Evolutionary conservation across 768 basidiomycete genomes (phyloP).

Genomic region (Chalciporus chontae): DNA sequence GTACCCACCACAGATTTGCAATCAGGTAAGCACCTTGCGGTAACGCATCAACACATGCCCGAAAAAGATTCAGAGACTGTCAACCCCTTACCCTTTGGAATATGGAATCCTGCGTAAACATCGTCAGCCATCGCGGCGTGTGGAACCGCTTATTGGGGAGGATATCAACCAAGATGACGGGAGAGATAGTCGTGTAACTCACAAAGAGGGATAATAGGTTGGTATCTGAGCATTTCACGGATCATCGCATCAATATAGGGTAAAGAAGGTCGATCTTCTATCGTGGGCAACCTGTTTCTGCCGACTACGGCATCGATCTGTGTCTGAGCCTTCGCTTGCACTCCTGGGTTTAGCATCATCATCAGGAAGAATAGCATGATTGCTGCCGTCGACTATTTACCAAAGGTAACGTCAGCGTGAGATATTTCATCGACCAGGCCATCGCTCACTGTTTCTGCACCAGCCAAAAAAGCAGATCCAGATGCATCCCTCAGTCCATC

Average conservation of each 20-base stretch:
- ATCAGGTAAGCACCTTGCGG: no score
- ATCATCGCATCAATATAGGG: conserved; percentile 9
- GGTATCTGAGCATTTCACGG: conserved; percentile 2
- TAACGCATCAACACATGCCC: not conserved
- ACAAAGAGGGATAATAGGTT: not conserved
- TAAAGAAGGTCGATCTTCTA: conserved; percentile 8
- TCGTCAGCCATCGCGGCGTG: conserved; percentile 34
- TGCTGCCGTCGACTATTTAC: not conserved
- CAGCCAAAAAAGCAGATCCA: not conserved
- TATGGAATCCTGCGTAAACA: conserved; percentile 40
- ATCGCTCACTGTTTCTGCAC: conserved; percentile 1
- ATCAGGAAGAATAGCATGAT: conserved; percentile 6
- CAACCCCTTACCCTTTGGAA: conserved; percentile 34
- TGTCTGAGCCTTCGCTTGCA: conserved; percentile 8
- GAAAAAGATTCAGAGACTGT: not conserved
- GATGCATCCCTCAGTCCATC: not conserved
- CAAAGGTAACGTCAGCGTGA: not conserved
- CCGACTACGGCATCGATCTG: conserved; percentile 10
- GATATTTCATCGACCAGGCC: not conserved
- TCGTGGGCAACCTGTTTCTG: conserved; percentile 1
- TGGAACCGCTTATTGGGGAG: conserved; percentile 13
- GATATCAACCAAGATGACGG: not conserved
- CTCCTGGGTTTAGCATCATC: conserved; percentile 5
- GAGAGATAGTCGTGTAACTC: not conserved
- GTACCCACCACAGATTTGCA: no score